Evolutionary conservation across 2,329 filamentous ascomycete species (phyloP).

Genomic region (Sporothrix pallida): DNA sequence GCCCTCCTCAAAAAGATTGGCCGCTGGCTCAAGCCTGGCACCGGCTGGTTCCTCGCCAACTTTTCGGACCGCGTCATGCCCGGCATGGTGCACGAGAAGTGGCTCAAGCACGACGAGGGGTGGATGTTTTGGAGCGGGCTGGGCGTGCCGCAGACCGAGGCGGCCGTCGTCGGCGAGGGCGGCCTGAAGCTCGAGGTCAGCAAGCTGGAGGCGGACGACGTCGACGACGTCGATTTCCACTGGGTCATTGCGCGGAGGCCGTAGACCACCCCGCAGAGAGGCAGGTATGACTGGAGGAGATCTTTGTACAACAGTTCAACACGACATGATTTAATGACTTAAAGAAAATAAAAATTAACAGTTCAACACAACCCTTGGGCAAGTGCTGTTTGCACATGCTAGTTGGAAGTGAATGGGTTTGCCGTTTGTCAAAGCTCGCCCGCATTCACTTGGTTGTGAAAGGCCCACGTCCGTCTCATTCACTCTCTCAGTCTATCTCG

Average conservation of each 20-base stretch:
- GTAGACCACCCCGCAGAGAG: neutral
- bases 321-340: neutral
- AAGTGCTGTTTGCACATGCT: no score
- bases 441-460: no score
- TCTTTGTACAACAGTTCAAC: neutral
- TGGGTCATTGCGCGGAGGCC: constrained; percentile 50
- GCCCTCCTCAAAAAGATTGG: constrained; percentile 52
- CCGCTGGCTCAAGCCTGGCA: constrained; percentile 57
- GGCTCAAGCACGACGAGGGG: constrained; percentile 49
- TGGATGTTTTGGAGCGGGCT: constrained; percentile 55
- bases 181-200: constrained; percentile 46
- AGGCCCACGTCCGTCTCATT: no score
- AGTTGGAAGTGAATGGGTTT: no score
- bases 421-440: no score
- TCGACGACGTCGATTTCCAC: constrained; percentile 46
- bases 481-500: no score
- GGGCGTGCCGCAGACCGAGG: constrained; percentile 46
- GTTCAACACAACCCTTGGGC: no score
- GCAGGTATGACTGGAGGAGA: neutral
- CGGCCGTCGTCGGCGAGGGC: constrained; percentile 41
- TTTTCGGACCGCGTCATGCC: constrained; percentile 46
- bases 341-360: neutral
- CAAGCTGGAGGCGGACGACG: constrained; percentile 44
- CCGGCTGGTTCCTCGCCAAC: constrained; percentile 56
- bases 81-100: constrained; percentile 44